phyloP scores from a whole-genome alignment of 78 protist genomes.

The Chrysochromulina parva region DNA sequence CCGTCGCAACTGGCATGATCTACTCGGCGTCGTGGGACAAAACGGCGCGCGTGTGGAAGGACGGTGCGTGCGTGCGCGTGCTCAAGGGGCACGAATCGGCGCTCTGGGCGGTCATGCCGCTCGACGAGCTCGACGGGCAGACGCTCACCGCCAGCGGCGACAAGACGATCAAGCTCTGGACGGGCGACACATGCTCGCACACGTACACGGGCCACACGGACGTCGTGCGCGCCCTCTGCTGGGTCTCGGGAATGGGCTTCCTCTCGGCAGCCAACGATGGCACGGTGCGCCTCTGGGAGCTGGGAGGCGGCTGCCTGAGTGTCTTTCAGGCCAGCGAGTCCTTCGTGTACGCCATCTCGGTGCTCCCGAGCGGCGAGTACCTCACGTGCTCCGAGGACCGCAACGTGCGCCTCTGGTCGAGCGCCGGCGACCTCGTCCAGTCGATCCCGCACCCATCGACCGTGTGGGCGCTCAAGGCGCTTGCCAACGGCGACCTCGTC shows the following conservation, averaged over 20 bases:
- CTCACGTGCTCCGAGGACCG: conserved; percentile 70
- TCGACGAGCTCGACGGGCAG: conserved; percentile 52
- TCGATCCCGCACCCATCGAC: conserved; percentile 70
- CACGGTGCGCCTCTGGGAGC: conserved; percentile 56
- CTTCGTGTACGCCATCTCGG: conserved; percentile 60
- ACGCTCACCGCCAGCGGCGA: conserved; percentile 71
- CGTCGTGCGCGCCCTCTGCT: conserved; percentile 75
- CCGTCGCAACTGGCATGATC: neutral
- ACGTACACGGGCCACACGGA: conserved; percentile 67
- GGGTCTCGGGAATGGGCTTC: conserved; percentile 64
- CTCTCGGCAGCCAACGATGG: conserved; percentile 39
- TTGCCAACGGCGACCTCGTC: conserved; percentile 66
- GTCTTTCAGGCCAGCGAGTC: conserved; percentile 9
- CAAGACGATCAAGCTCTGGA: conserved; percentile 73
- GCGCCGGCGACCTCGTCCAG: conserved; percentile 51
- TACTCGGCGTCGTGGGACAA: conserved; percentile 27
- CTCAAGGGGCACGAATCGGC: conserved; percentile 31
- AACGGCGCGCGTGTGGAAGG: conserved; percentile 21
- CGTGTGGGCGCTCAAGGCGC: conserved; percentile 58
- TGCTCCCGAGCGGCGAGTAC: conserved; percentile 50
- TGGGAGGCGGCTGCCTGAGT: conserved; percentile 48
- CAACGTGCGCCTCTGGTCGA: conserved; percentile 56
- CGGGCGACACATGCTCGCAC: neutral
- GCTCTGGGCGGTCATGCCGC: conserved; percentile 70
- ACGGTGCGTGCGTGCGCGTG: neutral